Conservation (phyloP, 768 basidiomycete genomes). For the Leccinum sublutescens region DNA sequence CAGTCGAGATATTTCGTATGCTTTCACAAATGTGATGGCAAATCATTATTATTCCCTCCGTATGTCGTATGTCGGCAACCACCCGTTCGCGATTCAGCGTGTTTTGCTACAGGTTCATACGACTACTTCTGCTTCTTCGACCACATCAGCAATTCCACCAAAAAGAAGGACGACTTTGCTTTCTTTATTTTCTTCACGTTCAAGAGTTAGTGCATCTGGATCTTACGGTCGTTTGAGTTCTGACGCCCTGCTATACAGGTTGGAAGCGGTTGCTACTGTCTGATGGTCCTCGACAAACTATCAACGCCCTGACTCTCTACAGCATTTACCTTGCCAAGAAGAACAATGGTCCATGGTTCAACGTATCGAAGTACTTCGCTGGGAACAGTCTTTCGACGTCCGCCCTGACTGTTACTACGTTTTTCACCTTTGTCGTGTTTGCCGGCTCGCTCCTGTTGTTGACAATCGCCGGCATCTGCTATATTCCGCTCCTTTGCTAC, state of each 20-base stretch:
- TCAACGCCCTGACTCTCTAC: conserved; percentile 96
- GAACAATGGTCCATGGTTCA: conserved; percentile 55
- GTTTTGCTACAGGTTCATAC: conserved; percentile 67
- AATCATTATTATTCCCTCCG: conserved; percentile 95
- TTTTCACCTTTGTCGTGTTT: conserved; percentile 89
- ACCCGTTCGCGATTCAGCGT: background rate
- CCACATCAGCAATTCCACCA: conserved; percentile 93
- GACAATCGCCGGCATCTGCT: conserved; percentile 80
- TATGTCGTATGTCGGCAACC: conserved; percentile 39
- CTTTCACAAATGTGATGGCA: conserved; percentile 97
- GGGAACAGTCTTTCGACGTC: conserved; percentile 77
- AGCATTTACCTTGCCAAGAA: conserved; percentile 73
- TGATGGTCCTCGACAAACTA: conserved; percentile 95
- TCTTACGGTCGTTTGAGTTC: background rate
- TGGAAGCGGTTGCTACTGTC: conserved; percentile 90
- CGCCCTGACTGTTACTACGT: conserved; percentile 80
- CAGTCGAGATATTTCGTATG: conserved; percentile 95
- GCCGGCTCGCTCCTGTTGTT: conserved; percentile 79
- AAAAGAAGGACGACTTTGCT: conserved; percentile 95
- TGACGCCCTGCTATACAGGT: conserved; percentile 38
- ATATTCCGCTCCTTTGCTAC: conserved; percentile 91
- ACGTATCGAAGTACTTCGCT: conserved; percentile 76
- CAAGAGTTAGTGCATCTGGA: conserved; percentile 67
- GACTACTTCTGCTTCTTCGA: conserved; percentile 98
- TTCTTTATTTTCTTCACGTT: conserved; percentile 99